Conservation (phyloP, 331 rosid genomes). For the Prunus yedoensis region DNA sequence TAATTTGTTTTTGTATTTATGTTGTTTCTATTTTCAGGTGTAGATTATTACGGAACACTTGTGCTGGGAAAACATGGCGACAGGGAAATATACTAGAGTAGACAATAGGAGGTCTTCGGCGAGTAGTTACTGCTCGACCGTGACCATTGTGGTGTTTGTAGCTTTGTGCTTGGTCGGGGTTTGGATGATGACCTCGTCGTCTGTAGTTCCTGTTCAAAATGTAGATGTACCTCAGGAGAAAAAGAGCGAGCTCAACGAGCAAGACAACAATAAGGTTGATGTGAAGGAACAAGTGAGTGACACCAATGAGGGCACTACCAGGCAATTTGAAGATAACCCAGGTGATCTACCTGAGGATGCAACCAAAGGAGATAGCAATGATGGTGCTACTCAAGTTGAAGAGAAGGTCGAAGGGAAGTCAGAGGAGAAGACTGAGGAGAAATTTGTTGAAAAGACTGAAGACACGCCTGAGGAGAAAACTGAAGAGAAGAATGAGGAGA, state of each 20-base stretch:
- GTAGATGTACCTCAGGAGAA: slow-evolving; percentile 58
- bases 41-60: slow-evolving; percentile 25
- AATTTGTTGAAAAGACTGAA: slow-evolving; percentile 31
- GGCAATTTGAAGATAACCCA: slow-evolving; percentile 74
- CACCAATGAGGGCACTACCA: slow-evolving; percentile 36
- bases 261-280: slow-evolving; percentile 14
- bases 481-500: slow-evolving; percentile 48
- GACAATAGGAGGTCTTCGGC: slow-evolving; percentile 68
- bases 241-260: slow-evolving; percentile 48
- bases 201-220: slow-evolving; percentile 74
- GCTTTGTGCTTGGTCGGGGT: slow-evolving; percentile 86
- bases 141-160: slow-evolving; percentile 84
- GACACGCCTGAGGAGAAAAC: slow-evolving; percentile 25
- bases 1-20: neutral
- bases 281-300: slow-evolving; percentile 40
- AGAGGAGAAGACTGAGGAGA: slow-evolving; percentile 31
- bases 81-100: slow-evolving; percentile 65
- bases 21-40: slow-evolving; percentile 41
- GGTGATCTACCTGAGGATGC: slow-evolving; percentile 88
- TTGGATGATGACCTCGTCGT: slow-evolving; percentile 97
- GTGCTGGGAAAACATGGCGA: slow-evolving; percentile 51
- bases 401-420: slow-evolving; percentile 28
- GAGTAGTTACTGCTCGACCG: slow-evolving; percentile 79
- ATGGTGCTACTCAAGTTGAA: slow-evolving; percentile 26
- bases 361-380: slow-evolving; percentile 50